Conservation (phyloP, 148 eudicot species). For the Spergularia marina region DNA sequence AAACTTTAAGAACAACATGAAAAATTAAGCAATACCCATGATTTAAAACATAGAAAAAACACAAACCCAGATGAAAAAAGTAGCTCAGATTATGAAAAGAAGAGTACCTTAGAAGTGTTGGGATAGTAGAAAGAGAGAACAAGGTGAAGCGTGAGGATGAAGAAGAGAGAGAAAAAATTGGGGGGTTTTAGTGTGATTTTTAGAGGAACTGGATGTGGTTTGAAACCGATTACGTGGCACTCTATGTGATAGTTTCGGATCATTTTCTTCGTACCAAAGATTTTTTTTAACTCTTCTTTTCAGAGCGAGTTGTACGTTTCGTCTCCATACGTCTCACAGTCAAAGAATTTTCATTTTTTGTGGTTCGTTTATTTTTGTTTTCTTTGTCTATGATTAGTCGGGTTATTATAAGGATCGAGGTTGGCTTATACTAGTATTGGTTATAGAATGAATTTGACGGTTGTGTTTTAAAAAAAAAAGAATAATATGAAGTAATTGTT, state of each 20-base stretch:
- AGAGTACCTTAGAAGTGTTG: conserved; percentile 9
- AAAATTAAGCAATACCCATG: conserved; percentile 1
- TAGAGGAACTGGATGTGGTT: conserved; percentile 14
- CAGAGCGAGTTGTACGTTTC: background rate
- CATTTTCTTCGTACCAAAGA: background rate
- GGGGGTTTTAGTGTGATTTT: background rate
- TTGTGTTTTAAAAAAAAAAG: too few relatives aligned
- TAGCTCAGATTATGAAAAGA: background rate
- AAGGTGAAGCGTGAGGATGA: background rate
- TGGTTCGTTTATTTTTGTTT: too few relatives aligned
- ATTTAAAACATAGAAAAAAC: background rate
- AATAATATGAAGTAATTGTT: too few relatives aligned
- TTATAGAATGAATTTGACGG: too few relatives aligned
- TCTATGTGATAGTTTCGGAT: background rate
- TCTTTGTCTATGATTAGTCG: too few relatives aligned
- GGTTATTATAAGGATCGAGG: too few relatives aligned
- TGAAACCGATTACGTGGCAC: conserved; percentile 8
- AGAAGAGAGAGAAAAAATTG: background rate
- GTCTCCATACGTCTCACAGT: background rate
- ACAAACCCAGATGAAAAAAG: conserved; percentile 1
- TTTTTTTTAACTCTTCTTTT: background rate
- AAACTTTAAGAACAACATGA: background rate
- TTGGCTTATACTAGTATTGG: too few relatives aligned
- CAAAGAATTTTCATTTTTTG: background rate
- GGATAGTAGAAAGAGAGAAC: background rate